phyloP scores from a whole-genome alignment of 179 eudicot genomes.

The Gypsophila paniculata region DNA sequence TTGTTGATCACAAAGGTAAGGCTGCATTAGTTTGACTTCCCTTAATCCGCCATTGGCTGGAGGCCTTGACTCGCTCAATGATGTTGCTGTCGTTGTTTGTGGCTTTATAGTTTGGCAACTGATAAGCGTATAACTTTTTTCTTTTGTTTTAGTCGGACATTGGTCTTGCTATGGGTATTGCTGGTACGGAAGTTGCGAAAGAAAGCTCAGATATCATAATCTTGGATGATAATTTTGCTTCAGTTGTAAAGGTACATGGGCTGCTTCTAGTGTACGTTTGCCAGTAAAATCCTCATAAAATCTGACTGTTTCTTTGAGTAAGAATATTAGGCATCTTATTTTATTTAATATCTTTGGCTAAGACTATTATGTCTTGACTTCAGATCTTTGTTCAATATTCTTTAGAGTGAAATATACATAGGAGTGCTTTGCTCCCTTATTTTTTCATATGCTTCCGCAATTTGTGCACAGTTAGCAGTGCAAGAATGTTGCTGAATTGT shows the following conservation, averaged over 20 bases:
- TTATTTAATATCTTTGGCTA: neutral
- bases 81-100: neutral
- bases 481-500: neutral
- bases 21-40: neutral
- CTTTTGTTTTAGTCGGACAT: slow-evolving; percentile 63
- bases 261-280: neutral
- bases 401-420: neutral
- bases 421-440: neutral
- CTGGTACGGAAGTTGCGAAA: slow-evolving; percentile 91
- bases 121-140: neutral
- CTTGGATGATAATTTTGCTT: slow-evolving; percentile 86
- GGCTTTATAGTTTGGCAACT: neutral
- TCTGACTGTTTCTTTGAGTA: neutral
- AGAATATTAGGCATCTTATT: neutral
- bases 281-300: neutral
- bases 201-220: slow-evolving; percentile 91
- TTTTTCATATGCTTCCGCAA: neutral
- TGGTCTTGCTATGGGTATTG: slow-evolving; percentile 94
- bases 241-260: slow-evolving; percentile 81
- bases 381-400: neutral
- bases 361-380: neutral
- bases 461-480: neutral
- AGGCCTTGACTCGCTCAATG: neutral
- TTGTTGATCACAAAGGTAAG: no score
- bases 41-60: neutral